These are phyloP conservation scores for Talaromyces sp. DNA, from an alignment of 2,329 filamentous ascomycete genomes.

Conservation along the genomic window DNA sequence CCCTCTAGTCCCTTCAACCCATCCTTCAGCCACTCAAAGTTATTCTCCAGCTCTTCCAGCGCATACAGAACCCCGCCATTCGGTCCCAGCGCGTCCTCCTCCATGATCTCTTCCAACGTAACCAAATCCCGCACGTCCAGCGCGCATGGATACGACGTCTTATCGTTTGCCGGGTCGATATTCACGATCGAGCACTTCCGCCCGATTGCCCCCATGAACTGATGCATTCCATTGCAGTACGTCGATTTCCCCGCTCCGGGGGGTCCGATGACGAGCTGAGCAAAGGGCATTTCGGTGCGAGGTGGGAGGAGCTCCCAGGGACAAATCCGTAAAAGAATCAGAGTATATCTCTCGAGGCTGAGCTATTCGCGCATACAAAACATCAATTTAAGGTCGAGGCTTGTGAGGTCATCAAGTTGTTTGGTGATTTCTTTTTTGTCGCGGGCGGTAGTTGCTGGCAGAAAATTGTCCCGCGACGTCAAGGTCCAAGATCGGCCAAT, in stretches of 20 bases:
- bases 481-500: conserved; percentile 18
- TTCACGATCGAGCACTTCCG: conserved; percentile 94
- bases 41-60: conserved; percentile 89
- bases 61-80: conserved; percentile 93
- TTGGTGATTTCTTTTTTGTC: background rate
- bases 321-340: background rate
- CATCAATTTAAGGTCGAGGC: background rate
- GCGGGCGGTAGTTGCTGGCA: conserved; percentile 7
- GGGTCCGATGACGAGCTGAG: conserved; percentile 87
- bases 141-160: conserved; percentile 80
- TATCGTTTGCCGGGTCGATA: conserved; percentile 94
- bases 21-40: conserved; percentile 85
- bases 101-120: conserved; percentile 92
- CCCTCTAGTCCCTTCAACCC: conserved; percentile 69
- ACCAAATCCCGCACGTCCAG: conserved; percentile 86
- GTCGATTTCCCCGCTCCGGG: conserved; percentile 95
- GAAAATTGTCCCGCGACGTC: conserved; percentile 14
- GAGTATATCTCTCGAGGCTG: background rate
- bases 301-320: background rate
- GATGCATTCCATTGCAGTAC: conserved; percentile 98
- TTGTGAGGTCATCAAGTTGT: background rate
- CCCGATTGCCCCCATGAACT: conserved; percentile 94
- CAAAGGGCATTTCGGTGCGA: conserved; percentile 48
- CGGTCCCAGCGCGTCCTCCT: conserved; percentile 79
- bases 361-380: background rate